Evolutionary conservation across 2,329 filamentous ascomycete species (phyloP).

Genomic region (Biscogniauxia sp.): DNA sequence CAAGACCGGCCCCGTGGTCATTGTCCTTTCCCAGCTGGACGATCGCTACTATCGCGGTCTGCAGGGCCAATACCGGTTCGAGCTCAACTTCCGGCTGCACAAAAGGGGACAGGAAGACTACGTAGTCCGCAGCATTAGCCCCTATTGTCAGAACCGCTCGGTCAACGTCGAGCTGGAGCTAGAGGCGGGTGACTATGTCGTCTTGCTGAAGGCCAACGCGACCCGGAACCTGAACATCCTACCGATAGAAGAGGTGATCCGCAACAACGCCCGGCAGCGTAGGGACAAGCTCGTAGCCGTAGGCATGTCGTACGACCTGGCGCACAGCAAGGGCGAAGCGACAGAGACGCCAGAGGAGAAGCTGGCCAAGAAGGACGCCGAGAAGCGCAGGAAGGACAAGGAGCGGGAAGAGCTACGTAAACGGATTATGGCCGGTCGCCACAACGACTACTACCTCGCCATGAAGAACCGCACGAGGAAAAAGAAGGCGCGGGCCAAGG

Average conservation of each 20-base stretch:
- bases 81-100: conserved; percentile 54
- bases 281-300: conserved; percentile 72
- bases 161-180: conserved; percentile 76
- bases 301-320: conserved; percentile 69
- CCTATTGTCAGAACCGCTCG: conserved; percentile 65
- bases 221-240: conserved; percentile 50
- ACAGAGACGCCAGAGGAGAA: conserved; percentile 49
- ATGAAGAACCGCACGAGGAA: conserved; percentile 43
- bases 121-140: conserved; percentile 52
- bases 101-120: conserved; percentile 49
- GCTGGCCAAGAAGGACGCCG: conserved; percentile 43
- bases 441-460: conserved; percentile 26
- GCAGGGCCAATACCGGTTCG: conserved; percentile 54
- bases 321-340: conserved; percentile 62
- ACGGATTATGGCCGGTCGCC: conserved; percentile 37
- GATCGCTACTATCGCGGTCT: conserved; percentile 57
- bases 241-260: conserved; percentile 65
- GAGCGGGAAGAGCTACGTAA: conserved; percentile 37
- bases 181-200: conserved; percentile 70
- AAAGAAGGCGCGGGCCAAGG: conserved; percentile 37
- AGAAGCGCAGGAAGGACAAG: conserved; percentile 42
- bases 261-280: conserved; percentile 57
- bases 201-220: conserved; percentile 73
- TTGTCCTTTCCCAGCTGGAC: conserved; percentile 58
- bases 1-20: conserved; percentile 48